Evolutionary conservation across 1,139 yeast species (phyloP).

Genomic region (Dujonia santamariae): DNA sequence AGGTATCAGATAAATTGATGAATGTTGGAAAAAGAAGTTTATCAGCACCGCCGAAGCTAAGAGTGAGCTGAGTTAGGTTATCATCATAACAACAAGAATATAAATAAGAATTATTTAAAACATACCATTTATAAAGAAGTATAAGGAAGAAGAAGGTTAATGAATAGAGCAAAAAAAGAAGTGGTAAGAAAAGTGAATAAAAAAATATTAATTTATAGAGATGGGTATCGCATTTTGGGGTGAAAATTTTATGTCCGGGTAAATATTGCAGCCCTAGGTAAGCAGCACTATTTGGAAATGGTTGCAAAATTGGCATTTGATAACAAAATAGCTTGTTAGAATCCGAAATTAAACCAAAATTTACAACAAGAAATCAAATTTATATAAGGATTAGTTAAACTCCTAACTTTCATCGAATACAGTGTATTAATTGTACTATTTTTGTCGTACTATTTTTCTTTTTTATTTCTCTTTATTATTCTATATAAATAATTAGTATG

Average conservation of each 20-base stretch:
- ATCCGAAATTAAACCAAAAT: too few species aligned
- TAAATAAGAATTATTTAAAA: not conserved
- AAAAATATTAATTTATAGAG: not conserved
- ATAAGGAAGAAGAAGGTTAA: not conserved
- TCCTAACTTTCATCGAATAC: too few species aligned
- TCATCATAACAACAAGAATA: slow-evolving; percentile 36
- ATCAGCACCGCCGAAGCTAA: slow-evolving; percentile 49
- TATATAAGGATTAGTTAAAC: too few species aligned
- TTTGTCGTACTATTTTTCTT: too few species aligned
- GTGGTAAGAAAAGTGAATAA: not conserved
- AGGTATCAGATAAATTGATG: slow-evolving; percentile 29
- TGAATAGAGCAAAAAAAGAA: not conserved
- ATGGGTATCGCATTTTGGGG: not conserved
- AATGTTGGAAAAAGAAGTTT: slow-evolving; percentile 45
- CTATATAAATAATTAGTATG: slow-evolving; percentile 8
- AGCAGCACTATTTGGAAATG: too few species aligned
- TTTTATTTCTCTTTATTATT: too few species aligned
- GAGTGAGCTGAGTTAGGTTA: slow-evolving; percentile 57
- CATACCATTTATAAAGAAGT: slow-evolving; percentile 3
- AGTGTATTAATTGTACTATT: too few species aligned
- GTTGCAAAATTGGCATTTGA: too few species aligned
- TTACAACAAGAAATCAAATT: too few species aligned
- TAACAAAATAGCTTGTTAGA: too few species aligned
- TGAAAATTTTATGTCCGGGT: too few species aligned
- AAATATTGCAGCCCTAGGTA: not conserved